Percentiles rank a stretch among this genome's conserved stretches.
phyloP scores from a whole-genome alignment of 2,329 filamentous ascomycete genomes.

The Colletotrichum cuscutae region DNA sequence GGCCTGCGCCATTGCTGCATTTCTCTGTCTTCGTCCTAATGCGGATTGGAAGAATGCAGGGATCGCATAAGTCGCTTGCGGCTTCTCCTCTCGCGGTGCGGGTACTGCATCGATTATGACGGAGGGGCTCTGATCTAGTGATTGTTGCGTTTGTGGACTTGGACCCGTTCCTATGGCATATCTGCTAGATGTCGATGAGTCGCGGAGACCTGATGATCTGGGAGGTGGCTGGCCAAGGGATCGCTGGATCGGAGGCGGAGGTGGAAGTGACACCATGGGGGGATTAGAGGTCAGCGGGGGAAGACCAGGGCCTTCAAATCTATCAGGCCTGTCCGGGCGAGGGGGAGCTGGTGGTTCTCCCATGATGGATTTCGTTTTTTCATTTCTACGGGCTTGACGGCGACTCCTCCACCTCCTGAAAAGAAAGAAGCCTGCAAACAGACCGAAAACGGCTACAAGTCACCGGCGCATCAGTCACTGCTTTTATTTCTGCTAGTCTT shows the following conservation, averaged over 20 bases:
- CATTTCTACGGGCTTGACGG: not conserved
- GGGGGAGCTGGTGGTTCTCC: not conserved
- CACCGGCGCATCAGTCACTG: not conserved
- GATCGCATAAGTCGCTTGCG: not conserved
- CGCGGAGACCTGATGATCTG: not conserved
- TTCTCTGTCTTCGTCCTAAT: not conserved
- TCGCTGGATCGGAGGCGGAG: not conserved
- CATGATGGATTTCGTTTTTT: not conserved
- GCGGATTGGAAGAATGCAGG: constrained; percentile 9
- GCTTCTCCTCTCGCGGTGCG: not conserved
- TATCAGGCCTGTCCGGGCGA: not conserved
- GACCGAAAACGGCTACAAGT: constrained; percentile 1
- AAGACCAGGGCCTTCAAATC: not conserved
- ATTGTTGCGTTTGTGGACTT: not conserved
- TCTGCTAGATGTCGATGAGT: not conserved
- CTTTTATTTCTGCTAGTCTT: no score
- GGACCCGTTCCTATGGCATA: not conserved
- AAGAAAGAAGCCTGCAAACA: constrained; percentile 6
- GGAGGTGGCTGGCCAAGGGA: not conserved
- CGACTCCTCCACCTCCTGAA: not conserved
- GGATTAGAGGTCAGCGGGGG: constrained; percentile 14
- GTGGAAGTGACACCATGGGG: constrained; percentile 10
- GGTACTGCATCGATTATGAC: no score
- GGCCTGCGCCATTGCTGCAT: not conserved
- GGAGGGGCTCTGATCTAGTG: no score